Base-by-base conservation (phyloP, 2,329 filamentous ascomycete genomes). In the Cytospora paraplurivora region DNA sequence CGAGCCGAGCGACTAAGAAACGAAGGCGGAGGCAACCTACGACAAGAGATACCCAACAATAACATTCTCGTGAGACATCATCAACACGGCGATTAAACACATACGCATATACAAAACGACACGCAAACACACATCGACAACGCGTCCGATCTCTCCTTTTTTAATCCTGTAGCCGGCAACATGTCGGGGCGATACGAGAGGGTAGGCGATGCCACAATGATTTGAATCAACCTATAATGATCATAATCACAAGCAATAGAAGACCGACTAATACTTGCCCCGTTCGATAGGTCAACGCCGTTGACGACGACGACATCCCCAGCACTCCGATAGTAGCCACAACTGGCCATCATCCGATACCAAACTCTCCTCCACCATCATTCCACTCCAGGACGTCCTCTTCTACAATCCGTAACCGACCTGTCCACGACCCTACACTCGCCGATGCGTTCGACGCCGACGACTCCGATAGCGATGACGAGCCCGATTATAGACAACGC, bases 401-500 rank as follows among this genome's bases (percentile, higher is more conserved):
- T 41, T 84, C 83, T 37, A 76, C 78, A 78, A 78, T 81, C 81
- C 75, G 70, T 56, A 76, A 75, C 62, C 77, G 76, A 58, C 72
- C 71, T 61, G 75, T 71, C 66, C 75, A 71, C 66, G 88, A 97
- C 71, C 83, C 90, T 66, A 89, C 91, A n/a, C 84, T 99, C 15
- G 92, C 91, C 70, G 94, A 98, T 74, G 93, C 95, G 0, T 99
- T 99, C 75, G 94, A 92, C 73, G 87, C 90, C 72, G 90, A 90
- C 69, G 90, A 88, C 67, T 91, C 89, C 66, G 89, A 90, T 67
- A 88, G 88, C 72, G 90, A 90, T 62, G 84, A 91, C 70, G 88
- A 90, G 64, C 82, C 85, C 63, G 92, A 96, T 74, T 92, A 97
- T 76, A 85, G 93, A 69, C 92, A 95, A 77, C 87, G 93, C 68